Conservation (phyloP, 2,329 filamentous ascomycete species). For the Hymenoscyphus fructigenus region DNA sequence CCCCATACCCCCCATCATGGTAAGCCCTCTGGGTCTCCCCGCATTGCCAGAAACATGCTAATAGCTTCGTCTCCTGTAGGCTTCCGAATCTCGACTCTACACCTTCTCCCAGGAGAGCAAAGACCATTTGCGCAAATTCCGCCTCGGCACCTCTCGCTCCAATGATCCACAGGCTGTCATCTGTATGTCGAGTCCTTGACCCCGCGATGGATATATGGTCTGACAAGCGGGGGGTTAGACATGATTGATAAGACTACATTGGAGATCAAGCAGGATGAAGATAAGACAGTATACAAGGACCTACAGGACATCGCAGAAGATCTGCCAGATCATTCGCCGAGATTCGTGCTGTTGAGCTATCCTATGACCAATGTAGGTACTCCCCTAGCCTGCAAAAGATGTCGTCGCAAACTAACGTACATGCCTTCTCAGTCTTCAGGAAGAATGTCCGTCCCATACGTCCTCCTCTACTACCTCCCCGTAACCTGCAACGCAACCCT, state of each 20-base stretch:
- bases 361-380: slow-evolving; percentile 75
- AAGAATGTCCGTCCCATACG: slow-evolving; percentile 85
- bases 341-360: slow-evolving; percentile 88
- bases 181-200: slow-evolving; percentile 60
- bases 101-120: slow-evolving; percentile 90
- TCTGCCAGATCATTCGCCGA: slow-evolving; percentile 86
- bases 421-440: slow-evolving; percentile 74
- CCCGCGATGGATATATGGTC: slow-evolving; percentile 2
- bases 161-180: slow-evolving; percentile 89
- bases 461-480: slow-evolving; percentile 91
- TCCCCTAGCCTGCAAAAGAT: neutral
- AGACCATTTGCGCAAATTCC: slow-evolving; percentile 90
- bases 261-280: slow-evolving; percentile 83
- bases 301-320: slow-evolving; percentile 83
- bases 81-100: slow-evolving; percentile 84
- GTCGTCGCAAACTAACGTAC: slow-evolving; percentile 15
- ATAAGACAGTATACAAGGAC: slow-evolving; percentile 73
- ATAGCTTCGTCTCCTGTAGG: slow-evolving; percentile 19
- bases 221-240: slow-evolving; percentile 52
- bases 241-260: slow-evolving; percentile 86
- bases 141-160: slow-evolving; percentile 82
- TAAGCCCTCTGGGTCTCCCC: neutral
- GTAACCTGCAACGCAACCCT: slow-evolving; percentile 84
- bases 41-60: slow-evolving; percentile 3
- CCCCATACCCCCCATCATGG: neutral